phyloP scores from a whole-genome alignment of 352 stramenopile species.

The Elongisporangium anandrum region DNA sequence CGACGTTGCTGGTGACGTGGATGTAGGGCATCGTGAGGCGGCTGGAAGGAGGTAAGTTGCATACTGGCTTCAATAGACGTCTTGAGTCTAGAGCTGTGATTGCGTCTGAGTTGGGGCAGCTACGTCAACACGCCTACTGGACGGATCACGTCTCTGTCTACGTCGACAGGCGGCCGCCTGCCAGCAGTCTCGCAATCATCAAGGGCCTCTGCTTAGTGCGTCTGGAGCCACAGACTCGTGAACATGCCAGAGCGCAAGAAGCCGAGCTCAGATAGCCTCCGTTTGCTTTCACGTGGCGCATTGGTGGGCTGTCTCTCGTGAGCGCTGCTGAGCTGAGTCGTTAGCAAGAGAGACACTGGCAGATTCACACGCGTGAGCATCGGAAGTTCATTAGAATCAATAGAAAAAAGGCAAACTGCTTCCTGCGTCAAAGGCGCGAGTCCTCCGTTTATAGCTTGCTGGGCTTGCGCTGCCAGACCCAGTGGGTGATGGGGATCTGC shows the following conservation, averaged over 20 bases:
- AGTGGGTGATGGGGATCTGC: slow-evolving; percentile 43
- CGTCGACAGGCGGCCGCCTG: neutral
- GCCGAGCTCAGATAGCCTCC: no score
- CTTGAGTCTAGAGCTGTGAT: neutral
- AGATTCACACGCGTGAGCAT: neutral
- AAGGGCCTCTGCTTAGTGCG: no score
- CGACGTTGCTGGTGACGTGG: slow-evolving; percentile 4
- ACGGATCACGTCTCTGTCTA: neutral
- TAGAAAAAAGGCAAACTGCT: neutral
- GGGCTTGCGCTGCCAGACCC: slow-evolving; percentile 27
- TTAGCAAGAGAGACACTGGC: neutral
- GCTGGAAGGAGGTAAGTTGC: neutral
- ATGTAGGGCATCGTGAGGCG: slow-evolving; percentile 2
- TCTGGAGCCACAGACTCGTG: no score
- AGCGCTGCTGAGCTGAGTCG: slow-evolving; percentile 13
- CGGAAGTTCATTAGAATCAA: neutral
- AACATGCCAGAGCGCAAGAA: neutral
- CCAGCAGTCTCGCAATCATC: neutral
- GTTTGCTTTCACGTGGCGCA: no score
- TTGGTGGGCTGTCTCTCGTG: slow-evolving; percentile 9
- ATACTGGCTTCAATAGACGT: neutral
- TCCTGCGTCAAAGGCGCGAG: no score
- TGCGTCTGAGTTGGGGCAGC: neutral
- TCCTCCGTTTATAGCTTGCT: neutral
- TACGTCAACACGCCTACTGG: neutral